Base-by-base conservation (phyloP, 2,329 filamentous ascomycete genomes). In the Aspergillus latus region DNA sequence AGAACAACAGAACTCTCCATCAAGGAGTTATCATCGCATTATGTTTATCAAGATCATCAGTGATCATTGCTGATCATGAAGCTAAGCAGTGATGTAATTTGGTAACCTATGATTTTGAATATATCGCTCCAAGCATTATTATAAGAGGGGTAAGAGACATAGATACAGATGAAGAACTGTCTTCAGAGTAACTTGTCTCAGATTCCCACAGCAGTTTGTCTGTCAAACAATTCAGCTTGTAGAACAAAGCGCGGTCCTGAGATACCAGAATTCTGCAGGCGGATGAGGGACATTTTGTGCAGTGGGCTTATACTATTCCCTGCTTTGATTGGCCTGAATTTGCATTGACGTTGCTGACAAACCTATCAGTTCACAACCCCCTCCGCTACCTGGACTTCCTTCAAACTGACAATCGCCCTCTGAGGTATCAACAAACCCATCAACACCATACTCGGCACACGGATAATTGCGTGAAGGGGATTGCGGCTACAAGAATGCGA, bases 61-160 rank as follows among this genome's bases (percentile, higher is more conserved):
- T 29, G 28, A 30, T 15, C 28, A 47, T 34, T 28, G 28, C 43
- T 49, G 13, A 44, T 53, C 44, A 49, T 15, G 45, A 37, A 30
- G n/a, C 37, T 37, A 26, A 48, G 37, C 44, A 44, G 52, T 54
- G 52, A 54, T 54, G 52, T 39, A 54, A 54, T 54, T 15, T 30
- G 44, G 13, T n/a, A 21, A 7, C 15, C 16, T 21, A 16, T 6
- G 13, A 13, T 36, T 7, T 26, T 5, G n/a, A 6, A 42, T 10
- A 21, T 9, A 21, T 21, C 10, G 8, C 9, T 6, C 44, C 10
- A 9, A 47, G 7, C 4, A 30, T 8, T 4, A 21, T 13, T 8
- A 11, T 16, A 47, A n/a, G 34, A 46, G 28, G 21, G 4, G 6
- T 13, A 13, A 43, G 11, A 45, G 5, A 30, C 11, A 26, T 32